These are phyloP conservation scores for Hydrangea macrophylla DNA, from an alignment of 148 eudicot genomes.

Conservation along the genomic window DNA sequence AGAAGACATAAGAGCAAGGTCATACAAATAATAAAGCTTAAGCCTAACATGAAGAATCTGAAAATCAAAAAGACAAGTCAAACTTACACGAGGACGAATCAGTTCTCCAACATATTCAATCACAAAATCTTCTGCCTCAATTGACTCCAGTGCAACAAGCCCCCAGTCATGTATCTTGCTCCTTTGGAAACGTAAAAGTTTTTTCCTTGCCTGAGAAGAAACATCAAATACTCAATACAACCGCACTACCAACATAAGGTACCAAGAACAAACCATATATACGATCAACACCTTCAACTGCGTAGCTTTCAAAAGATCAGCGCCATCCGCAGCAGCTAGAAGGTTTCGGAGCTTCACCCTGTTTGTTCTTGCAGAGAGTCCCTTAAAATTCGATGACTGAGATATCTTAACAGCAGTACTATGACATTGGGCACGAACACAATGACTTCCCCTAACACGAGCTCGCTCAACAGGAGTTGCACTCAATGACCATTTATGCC, in stretches of 20 bases:
- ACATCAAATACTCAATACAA: not conserved
- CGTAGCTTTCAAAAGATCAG: constrained; percentile 89
- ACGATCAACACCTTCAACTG: constrained; percentile 98
- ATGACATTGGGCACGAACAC: constrained; percentile 30
- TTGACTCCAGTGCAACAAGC: constrained; percentile 90
- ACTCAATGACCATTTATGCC: constrained; percentile 82
- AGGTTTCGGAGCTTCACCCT: constrained; percentile 90
- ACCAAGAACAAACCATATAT: not conserved
- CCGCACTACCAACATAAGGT: not conserved
- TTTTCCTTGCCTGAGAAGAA: constrained; percentile 76
- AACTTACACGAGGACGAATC: constrained; percentile 85
- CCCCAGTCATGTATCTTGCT: constrained; percentile 99
- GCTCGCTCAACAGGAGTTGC: constrained; percentile 86
- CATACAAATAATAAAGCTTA: not conserved
- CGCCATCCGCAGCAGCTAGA: constrained; percentile 96
- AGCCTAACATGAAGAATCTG: not conserved
- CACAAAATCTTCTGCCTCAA: constrained; percentile 96
- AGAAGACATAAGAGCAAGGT: not conserved
- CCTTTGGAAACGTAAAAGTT: constrained; percentile 81
- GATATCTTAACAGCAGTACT: constrained; percentile 39
- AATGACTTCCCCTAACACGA: constrained; percentile 57
- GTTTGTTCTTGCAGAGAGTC: constrained; percentile 90
- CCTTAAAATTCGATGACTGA: constrained; percentile 50
- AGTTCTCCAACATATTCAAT: constrained; percentile 99
- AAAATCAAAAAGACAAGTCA: not conserved